These are phyloP conservation scores for Mallotus japonicus DNA, from an alignment of 441 rosid species.

Conservation along the genomic window DNA sequence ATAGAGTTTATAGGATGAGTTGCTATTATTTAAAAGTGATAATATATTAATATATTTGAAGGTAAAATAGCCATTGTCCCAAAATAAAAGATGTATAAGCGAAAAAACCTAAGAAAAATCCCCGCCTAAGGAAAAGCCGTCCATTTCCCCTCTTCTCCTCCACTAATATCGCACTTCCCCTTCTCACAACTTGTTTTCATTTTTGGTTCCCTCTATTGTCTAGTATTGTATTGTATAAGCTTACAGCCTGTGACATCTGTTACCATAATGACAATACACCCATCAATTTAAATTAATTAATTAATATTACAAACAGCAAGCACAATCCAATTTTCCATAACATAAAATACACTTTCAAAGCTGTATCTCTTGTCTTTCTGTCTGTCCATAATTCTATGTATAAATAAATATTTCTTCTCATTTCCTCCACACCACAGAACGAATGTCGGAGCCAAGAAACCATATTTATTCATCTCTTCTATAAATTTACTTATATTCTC, in stretches of 20 bases:
- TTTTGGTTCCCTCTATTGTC: too few species aligned
- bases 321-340: not conserved
- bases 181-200: not conserved
- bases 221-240: not conserved
- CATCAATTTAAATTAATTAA: not conserved
- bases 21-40: too few species aligned
- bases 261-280: not conserved
- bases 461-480: conserved; percentile 3
- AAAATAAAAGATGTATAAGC: too few species aligned
- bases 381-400: not conserved
- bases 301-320: not conserved
- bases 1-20: too few species aligned
- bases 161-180: not conserved
- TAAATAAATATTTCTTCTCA: not conserved
- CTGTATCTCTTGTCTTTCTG: not conserved
- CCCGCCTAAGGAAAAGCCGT: not conserved
- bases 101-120: not conserved
- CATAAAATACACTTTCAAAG: not conserved
- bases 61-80: too few species aligned
- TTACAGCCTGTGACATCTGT: conserved; percentile 34
- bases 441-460: conserved; percentile 32
- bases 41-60: too few species aligned
- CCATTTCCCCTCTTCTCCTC: not conserved
- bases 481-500: conserved; percentile 22
- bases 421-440: conserved; percentile 22